phyloP scores from a whole-genome alignment of 441 rosid genomes.

The Gossypium davidsonii region DNA sequence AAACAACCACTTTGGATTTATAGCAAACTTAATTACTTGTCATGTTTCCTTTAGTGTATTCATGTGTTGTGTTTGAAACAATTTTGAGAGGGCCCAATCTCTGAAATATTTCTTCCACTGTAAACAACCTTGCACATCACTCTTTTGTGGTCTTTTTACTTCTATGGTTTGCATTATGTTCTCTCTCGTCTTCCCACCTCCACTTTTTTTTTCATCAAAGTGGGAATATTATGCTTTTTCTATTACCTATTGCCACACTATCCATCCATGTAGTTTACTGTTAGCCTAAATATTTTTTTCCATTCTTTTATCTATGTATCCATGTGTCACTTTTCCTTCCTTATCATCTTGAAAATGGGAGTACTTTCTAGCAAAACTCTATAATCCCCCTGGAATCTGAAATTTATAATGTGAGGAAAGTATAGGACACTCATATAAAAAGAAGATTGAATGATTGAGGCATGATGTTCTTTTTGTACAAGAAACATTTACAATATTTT shows the following conservation, averaged over 20 bases:
- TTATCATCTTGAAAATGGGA: neutral
- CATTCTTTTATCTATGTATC: neutral
- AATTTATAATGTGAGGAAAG: neutral
- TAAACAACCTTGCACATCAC: neutral
- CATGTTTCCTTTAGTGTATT: neutral
- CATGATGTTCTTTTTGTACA: neutral
- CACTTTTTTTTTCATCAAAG: neutral
- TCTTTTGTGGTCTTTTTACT: neutral
- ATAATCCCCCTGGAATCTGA: neutral
- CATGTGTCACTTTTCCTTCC: neutral
- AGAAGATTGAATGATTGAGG: neutral
- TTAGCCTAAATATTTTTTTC: neutral
- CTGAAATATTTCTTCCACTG: constrained; percentile 1
- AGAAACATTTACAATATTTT: neutral
- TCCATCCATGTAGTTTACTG: neutral
- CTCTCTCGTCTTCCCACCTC: neutral
- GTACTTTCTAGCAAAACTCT: neutral
- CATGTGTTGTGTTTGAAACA: constrained; percentile 1
- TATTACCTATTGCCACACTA: neutral
- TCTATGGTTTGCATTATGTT: neutral
- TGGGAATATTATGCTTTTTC: neutral
- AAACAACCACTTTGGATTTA: neutral
- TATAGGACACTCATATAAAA: neutral
- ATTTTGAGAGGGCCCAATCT: neutral
- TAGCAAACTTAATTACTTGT: neutral